These are phyloP conservation scores for Adansonia gregorii DNA, from an alignment of 441 rosid species.

Conservation along the genomic window DNA sequence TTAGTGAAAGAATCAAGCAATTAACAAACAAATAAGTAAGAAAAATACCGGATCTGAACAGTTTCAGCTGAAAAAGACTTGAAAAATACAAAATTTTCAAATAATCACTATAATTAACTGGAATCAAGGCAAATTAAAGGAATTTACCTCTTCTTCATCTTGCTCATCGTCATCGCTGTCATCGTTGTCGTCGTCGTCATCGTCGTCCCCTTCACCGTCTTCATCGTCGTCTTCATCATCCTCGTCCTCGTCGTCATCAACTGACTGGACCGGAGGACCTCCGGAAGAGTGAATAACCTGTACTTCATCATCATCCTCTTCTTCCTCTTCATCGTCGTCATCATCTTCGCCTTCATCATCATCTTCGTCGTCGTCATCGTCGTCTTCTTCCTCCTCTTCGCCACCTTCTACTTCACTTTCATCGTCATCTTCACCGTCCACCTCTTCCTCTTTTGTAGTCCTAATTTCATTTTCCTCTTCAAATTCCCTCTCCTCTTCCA, in stretches of 20 bases:
- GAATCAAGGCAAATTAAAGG: background rate
- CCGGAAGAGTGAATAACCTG: constrained; percentile 56
- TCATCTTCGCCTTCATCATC: constrained; percentile 48
- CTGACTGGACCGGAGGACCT: constrained; percentile 60
- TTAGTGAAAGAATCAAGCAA: background rate
- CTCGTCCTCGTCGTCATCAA: constrained; percentile 60
- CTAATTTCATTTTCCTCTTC: constrained; percentile 40
- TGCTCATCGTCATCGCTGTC: constrained; percentile 37
- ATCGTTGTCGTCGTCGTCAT: constrained; percentile 35
- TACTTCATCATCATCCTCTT: constrained; percentile 49
- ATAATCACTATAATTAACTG: background rate
- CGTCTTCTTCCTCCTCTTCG: constrained; percentile 37
- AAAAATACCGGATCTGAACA: constrained; percentile 32
- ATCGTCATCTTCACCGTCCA: constrained; percentile 36
- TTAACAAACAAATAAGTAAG: background rate
- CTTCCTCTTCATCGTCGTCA: constrained; percentile 45
- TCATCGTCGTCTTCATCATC: constrained; percentile 36
- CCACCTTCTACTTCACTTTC: constrained; percentile 36
- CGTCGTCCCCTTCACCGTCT: constrained; percentile 41
- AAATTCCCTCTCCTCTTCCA: constrained; percentile 40
- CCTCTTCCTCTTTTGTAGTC: constrained; percentile 40
- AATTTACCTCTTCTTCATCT: constrained; percentile 44
- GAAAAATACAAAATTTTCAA: background rate
- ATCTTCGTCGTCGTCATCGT: constrained; percentile 30
- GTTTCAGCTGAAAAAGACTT: background rate